Base-by-base conservation (phyloP, 257 asterid genomes). In the Cordia subcordata region DNA sequence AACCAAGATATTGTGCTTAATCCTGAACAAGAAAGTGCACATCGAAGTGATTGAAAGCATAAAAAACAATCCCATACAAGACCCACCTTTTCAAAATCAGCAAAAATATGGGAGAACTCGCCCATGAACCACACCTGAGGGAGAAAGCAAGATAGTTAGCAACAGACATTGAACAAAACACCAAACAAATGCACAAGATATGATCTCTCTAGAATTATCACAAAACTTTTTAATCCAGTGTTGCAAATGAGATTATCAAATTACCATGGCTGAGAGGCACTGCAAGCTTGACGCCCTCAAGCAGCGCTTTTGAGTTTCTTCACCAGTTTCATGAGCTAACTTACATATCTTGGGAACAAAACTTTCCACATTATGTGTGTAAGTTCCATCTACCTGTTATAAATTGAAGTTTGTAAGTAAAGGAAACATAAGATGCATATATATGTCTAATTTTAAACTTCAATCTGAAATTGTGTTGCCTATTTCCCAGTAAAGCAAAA, bases 261-360 rank as follows among this genome's bases (percentile, higher is more conserved):
- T 77, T 79, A 93, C 99, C 96, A 93, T 93, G 66, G 99, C 91
- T 37, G 99, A 82, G 56, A 88, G 88, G 75, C 97, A 86, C 58
- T 83, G 87, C 86, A 93, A 78, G 79, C 99, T 83, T 33, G 97
- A 83, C 67, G 95, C 96, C 76, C 85, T 89, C 74, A 92, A 72
- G 72, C 71, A 61, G 64, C 62, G 55, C 62, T 75, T 84, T 68
- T 82, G 79, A 62, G 62, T 68, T 66, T 78, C 95, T 69, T 80
- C 89, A 58, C 77, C 96, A 56, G 75, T 67, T 65, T 63, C 84
- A 39, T 66, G 72, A 71, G 99, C 84, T 68, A 81, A 62, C 71
- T 65, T 62, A 79, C 94, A 88, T 27, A 93, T 87, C 79, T 72
- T 84, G 57, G 55, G 82, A 60, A 79, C 91, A 66, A 88, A 67